Percentiles rank a stretch among this genome's conserved stretches.
Conservation (phyloP, 257 asterid species). For the Solanum pennellii region DNA sequence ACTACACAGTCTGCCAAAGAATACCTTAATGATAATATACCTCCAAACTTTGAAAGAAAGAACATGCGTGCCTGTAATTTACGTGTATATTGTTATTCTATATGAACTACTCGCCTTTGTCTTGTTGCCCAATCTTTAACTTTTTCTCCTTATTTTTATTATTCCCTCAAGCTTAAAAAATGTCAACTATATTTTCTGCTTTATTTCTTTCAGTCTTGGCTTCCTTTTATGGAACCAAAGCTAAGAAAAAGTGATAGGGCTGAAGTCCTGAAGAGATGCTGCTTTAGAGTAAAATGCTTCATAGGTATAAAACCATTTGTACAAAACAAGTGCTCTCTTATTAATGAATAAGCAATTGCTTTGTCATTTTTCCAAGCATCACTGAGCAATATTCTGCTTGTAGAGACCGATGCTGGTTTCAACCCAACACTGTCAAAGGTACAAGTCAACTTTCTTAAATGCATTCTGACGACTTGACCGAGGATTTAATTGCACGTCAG, state of each 20-base stretch:
- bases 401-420: constrained; percentile 78
- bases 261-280: constrained; percentile 31
- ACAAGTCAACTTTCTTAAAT: background rate
- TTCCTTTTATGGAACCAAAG: constrained; percentile 76
- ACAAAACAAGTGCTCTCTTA: background rate
- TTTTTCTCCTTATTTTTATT: too few relatives aligned
- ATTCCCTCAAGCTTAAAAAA: too few relatives aligned
- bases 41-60: background rate
- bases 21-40: too few relatives aligned
- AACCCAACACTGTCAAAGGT: constrained; percentile 73
- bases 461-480: background rate
- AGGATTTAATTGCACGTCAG: background rate
- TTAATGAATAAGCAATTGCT: background rate
- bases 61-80: too few relatives aligned
- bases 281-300: constrained; percentile 64
- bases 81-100: too few relatives aligned
- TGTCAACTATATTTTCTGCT: background rate
- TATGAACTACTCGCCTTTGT: too few relatives aligned
- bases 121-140: too few relatives aligned
- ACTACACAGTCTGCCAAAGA: background rate
- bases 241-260: constrained; percentile 30
- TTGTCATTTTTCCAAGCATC: background rate
- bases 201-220: constrained; percentile 34
- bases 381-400: constrained; percentile 8
- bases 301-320: constrained; percentile 31